Evolutionary conservation across 2,329 filamentous ascomycete species (phyloP).

Genomic region (Stagonosporopsis tanaceti): DNA sequence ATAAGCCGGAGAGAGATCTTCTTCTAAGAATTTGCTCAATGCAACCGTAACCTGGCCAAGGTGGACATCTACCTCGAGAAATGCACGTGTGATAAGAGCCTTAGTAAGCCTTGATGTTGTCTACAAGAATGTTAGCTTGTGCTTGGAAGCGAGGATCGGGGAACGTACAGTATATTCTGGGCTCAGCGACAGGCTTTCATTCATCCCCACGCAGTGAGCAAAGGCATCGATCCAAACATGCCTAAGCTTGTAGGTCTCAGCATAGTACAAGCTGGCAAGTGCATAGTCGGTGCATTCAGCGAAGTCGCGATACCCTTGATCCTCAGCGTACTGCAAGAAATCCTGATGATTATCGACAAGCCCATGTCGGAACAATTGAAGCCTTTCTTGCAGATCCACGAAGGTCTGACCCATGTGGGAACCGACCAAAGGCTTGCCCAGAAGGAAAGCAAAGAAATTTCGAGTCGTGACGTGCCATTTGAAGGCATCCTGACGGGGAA

Average conservation of each 20-base stretch:
- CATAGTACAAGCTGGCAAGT: slow-evolving; percentile 71
- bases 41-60: slow-evolving; percentile 66
- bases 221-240: slow-evolving; percentile 78
- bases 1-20: slow-evolving; percentile 72
- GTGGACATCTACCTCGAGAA: slow-evolving; percentile 70
- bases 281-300: slow-evolving; percentile 72
- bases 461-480: slow-evolving; percentile 73
- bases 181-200: slow-evolving; percentile 63
- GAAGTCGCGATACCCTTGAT: slow-evolving; percentile 74
- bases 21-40: slow-evolving; percentile 72
- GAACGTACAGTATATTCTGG: slow-evolving; percentile 68
- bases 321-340: slow-evolving; percentile 70
- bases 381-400: slow-evolving; percentile 69
- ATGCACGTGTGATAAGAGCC: slow-evolving; percentile 69
- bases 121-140: slow-evolving; percentile 30
- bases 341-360: slow-evolving; percentile 67
- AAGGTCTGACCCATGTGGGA: slow-evolving; percentile 70
- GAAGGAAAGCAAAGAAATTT: slow-evolving; percentile 78
- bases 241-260: slow-evolving; percentile 69
- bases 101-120: slow-evolving; percentile 61
- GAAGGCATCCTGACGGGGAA: slow-evolving; percentile 63
- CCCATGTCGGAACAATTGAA: slow-evolving; percentile 67
- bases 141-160: neutral
- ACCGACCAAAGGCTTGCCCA: slow-evolving; percentile 72
- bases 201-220: slow-evolving; percentile 81